Evolutionary conservation across 306 rosid species (phyloP).

Genomic region (Carpinus fangiana): DNA sequence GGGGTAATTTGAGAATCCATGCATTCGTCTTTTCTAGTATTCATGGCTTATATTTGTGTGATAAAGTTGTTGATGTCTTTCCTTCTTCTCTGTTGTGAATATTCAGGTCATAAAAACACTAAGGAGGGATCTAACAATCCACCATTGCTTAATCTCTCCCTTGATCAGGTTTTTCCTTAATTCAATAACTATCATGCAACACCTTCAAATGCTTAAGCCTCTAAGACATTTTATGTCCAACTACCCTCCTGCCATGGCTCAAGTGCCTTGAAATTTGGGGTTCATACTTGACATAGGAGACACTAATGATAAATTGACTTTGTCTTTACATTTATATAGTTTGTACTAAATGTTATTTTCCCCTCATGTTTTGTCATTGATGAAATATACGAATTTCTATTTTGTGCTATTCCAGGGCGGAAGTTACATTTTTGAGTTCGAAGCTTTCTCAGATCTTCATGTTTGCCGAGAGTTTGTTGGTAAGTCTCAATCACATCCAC

Average conservation of each 20-base stretch:
- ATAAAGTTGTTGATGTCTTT: not conserved
- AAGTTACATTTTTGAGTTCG: conserved; percentile 85
- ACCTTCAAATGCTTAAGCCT: conserved; percentile 5
- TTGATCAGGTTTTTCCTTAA: conserved; percentile 55
- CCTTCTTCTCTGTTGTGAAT: conserved; percentile 17
- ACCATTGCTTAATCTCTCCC: conserved; percentile 80
- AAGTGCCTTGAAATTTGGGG: conserved; percentile 1
- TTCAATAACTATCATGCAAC: conserved; percentile 12
- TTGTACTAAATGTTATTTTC: not conserved
- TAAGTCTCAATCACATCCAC: conserved; percentile 36
- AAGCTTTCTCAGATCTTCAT: conserved; percentile 76
- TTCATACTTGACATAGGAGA: not conserved
- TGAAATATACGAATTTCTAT: not conserved
- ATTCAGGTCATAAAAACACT: conserved; percentile 71
- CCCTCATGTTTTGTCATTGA: conserved; percentile 12
- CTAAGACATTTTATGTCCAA: not conserved
- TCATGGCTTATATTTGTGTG: not conserved
- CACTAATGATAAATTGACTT: not conserved
- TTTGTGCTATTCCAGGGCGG: conserved; percentile 57
- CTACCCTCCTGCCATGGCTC: not conserved
- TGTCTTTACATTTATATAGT: conserved; percentile 1
- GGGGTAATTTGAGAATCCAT: not conserved
- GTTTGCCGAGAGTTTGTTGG: conserved; percentile 81
- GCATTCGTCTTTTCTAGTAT: not conserved
- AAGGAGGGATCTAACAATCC: conserved; percentile 91